Evolutionary conservation across 495 filamentous ascomycete genomes (phyloP).

Genomic region (Elaphomyces granulatus): DNA sequence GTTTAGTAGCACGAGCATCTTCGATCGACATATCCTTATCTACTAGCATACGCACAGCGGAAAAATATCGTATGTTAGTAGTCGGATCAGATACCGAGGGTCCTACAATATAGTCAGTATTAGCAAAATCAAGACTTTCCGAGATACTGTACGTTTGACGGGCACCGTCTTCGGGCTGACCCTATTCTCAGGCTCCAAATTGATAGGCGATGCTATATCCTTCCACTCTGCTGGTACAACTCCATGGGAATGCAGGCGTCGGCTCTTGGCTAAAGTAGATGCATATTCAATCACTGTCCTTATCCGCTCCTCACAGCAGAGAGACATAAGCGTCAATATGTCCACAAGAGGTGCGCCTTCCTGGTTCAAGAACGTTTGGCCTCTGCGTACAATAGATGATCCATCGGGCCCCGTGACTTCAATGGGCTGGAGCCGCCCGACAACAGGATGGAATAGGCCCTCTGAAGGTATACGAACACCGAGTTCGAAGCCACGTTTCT

Average conservation of each 20-base stretch:
- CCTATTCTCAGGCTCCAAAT: constrained; percentile 16
- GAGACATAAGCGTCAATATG: constrained; percentile 58
- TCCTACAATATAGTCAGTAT: constrained; percentile 20
- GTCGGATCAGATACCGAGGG: no score
- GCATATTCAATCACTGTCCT: constrained; percentile 57
- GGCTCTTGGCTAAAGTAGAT: constrained; percentile 43
- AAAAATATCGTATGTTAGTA: no score
- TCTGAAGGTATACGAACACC: constrained; percentile 50
- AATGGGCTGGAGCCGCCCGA: constrained; percentile 32
- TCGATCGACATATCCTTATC: constrained; percentile 29
- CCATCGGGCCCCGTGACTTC: constrained; percentile 44
- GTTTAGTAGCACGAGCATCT: constrained; percentile 37
- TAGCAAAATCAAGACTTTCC: background rate
- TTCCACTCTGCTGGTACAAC: constrained; percentile 53
- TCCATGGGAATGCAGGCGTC: constrained; percentile 59
- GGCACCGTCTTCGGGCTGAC: constrained; percentile 36
- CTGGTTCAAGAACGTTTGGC: constrained; percentile 48
- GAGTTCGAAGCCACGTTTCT: constrained; percentile 35
- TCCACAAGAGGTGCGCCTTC: constrained; percentile 54
- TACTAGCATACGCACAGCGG: constrained; percentile 15
- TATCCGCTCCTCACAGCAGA: constrained; percentile 59
- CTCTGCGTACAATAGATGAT: constrained; percentile 39
- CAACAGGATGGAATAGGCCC: constrained; percentile 40
- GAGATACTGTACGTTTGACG: constrained; percentile 41
- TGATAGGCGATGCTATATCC: constrained; percentile 42